Percentiles rank a stretch among this genome's conserved stretches.
Evolutionary conservation across 768 basidiomycete species (phyloP).

Genomic region (Leccinum obscurum): DNA sequence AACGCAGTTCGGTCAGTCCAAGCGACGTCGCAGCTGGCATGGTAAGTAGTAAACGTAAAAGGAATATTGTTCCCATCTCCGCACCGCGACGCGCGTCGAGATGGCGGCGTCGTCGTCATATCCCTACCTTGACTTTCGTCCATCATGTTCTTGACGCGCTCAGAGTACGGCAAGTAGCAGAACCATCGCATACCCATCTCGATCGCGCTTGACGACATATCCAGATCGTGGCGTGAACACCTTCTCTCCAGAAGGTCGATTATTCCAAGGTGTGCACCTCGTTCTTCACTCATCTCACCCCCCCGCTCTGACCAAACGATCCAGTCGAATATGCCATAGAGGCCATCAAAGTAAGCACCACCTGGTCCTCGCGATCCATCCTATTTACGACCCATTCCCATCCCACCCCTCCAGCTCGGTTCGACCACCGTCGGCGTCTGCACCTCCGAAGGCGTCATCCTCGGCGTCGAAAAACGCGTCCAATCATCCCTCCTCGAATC

Average conservation of each 20-base stretch:
- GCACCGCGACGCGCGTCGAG: slow-evolving; percentile 34
- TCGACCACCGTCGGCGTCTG: slow-evolving; percentile 96
- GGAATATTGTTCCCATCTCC: slow-evolving; percentile 33
- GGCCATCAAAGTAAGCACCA: slow-evolving; percentile 84
- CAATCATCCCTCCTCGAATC: slow-evolving; percentile 95
- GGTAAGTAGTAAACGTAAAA: slow-evolving; percentile 12
- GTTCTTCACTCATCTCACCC: background rate
- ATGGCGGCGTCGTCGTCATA: slow-evolving; percentile 30
- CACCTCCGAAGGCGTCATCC: slow-evolving; percentile 86
- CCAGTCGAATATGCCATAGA: slow-evolving; percentile 99
- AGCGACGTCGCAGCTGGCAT: slow-evolving; percentile 20
- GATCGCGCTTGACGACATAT: slow-evolving; percentile 1
- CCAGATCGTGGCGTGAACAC: slow-evolving; percentile 97
- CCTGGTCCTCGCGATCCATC: background rate
- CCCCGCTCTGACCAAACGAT: slow-evolving; percentile 15
- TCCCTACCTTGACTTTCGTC: slow-evolving; percentile 9
- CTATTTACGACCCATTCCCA: slow-evolving; percentile 6
- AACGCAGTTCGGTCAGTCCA: slow-evolving; percentile 47
- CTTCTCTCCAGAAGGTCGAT: slow-evolving; percentile 96
- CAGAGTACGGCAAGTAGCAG: slow-evolving; percentile 74
- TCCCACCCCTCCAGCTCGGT: slow-evolving; percentile 65
- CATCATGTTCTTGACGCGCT: slow-evolving; percentile 90
- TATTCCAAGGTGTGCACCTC: slow-evolving; percentile 86
- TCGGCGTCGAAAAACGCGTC: slow-evolving; percentile 98
- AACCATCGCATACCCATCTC: background rate